phyloP scores from a whole-genome alignment of 116 monocot genomes.

The Thalassia testudinum region DNA sequence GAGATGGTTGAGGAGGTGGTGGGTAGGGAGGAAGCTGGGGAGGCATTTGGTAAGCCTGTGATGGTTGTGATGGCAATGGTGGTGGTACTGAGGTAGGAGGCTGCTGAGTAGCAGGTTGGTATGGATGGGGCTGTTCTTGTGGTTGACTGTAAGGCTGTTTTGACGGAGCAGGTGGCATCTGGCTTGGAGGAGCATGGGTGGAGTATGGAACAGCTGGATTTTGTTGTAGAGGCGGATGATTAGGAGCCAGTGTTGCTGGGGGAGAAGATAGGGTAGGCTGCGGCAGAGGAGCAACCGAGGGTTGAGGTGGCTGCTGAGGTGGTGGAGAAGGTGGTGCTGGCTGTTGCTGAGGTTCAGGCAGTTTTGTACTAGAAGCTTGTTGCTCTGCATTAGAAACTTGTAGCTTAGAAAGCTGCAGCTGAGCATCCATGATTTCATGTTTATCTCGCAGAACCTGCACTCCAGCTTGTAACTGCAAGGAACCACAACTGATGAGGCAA shows the following conservation, averaged over 20 bases:
- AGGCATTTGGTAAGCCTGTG: slow-evolving; percentile 19
- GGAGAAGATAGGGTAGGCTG: slow-evolving; percentile 11
- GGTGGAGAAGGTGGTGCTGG: slow-evolving; percentile 5
- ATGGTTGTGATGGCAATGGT: slow-evolving; percentile 14
- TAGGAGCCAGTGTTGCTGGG: slow-evolving; percentile 9
- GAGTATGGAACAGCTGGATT: slow-evolving; percentile 13
- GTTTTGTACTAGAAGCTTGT: slow-evolving; percentile 3
- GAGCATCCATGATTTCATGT: slow-evolving; percentile 72
- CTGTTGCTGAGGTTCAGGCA: slow-evolving; percentile 14
- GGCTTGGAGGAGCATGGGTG: slow-evolving; percentile 18
- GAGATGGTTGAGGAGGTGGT: slow-evolving; percentile 18
- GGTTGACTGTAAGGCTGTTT: slow-evolving; percentile 33
- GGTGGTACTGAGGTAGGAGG: slow-evolving; percentile 12
- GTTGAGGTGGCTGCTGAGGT: slow-evolving; percentile 9
- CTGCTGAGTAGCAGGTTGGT: slow-evolving; percentile 23
- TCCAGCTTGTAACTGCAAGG: slow-evolving; percentile 56
- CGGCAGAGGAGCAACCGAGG: slow-evolving; percentile 11
- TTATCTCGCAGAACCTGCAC: slow-evolving; percentile 74
- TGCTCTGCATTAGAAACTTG: slow-evolving; percentile 26
- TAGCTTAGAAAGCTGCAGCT: slow-evolving; percentile 49
- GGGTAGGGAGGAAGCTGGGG: slow-evolving; percentile 33
- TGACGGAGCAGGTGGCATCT: slow-evolving; percentile 29
- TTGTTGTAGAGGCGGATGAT: slow-evolving; percentile 16
- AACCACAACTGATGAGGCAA: no score
- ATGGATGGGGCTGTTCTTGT: slow-evolving; percentile 9